phyloP scores from a whole-genome alignment of 1,284 basidiomycete species.

The Trametes sp. region DNA sequence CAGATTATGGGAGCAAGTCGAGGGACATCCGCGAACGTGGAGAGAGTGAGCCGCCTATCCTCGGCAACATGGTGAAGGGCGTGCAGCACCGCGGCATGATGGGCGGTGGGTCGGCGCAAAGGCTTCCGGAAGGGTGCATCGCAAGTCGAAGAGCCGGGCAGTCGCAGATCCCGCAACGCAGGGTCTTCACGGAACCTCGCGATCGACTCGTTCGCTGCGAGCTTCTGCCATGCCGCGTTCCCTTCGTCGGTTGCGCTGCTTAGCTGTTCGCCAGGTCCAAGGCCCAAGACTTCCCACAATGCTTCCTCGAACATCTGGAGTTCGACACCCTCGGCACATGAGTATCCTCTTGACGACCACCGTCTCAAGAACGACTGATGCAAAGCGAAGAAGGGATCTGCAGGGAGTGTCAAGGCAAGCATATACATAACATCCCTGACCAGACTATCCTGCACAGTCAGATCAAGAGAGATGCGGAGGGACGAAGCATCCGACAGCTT shows the following conservation, averaged over 20 bases:
- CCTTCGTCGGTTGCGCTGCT: conserved; percentile 1
- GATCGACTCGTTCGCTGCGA: conserved; percentile 50
- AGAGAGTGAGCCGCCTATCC: conserved; percentile 63
- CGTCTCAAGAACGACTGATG: conserved; percentile 63
- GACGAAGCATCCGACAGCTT: conserved; percentile 31
- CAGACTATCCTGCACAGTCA: conserved; percentile 46
- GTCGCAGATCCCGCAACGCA: conserved; percentile 53
- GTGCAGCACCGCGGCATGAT: conserved; percentile 63
- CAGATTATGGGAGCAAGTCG: conserved; percentile 71
- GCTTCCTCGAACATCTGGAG: conserved; percentile 63
- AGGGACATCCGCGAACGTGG: conserved; percentile 62
- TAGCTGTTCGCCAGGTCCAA: conserved; percentile 37
- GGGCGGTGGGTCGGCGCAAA: conserved; percentile 45
- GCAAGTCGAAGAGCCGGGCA: conserved; percentile 41
- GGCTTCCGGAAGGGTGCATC: conserved; percentile 13
- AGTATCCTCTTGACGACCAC: conserved; percentile 58
- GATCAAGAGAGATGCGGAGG: conserved; percentile 36
- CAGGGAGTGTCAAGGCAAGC: conserved; percentile 65
- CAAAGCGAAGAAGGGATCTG: conserved; percentile 60
- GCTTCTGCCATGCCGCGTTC: conserved; percentile 39
- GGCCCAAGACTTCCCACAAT: conserved; percentile 57
- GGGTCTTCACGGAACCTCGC: conserved; percentile 65
- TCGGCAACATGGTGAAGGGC: conserved; percentile 84
- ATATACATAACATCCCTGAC: conserved; percentile 67
- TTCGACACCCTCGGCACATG: conserved; percentile 54